A percentile compares a stretch with the other conserved stretches of the same genome.
These are phyloP conservation scores for Lipomyces lipofer DNA, from an alignment of 805 yeast species.

Conservation along the genomic window DNA sequence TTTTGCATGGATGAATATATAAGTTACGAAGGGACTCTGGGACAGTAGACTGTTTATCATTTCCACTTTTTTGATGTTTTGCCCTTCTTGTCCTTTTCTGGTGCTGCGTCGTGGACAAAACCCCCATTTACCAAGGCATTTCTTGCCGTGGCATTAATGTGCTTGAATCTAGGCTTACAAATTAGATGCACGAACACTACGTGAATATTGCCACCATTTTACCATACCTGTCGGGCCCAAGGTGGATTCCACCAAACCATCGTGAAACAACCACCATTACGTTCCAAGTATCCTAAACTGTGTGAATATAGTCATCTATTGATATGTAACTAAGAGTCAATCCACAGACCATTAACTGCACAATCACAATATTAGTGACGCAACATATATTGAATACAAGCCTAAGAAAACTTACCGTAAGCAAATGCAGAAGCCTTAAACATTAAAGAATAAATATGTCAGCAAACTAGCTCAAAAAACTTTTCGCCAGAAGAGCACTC, in stretches of 20 bases:
- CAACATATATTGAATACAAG: neutral
- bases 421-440: conserved; percentile 30
- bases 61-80: conserved; percentile 14
- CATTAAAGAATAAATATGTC: too few species aligned
- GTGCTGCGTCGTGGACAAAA: conserved; percentile 40
- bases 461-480: neutral
- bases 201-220: neutral
- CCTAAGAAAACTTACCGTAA: conserved; percentile 28
- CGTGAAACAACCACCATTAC: conserved; percentile 83
- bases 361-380: neutral
- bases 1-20: too few species aligned
- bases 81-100: conserved; percentile 37
- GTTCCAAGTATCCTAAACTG: conserved; percentile 65
- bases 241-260: conserved; percentile 90
- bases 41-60: too few species aligned
- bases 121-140: conserved; percentile 72
- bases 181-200: neutral
- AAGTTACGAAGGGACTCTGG: too few species aligned
- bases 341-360: conserved; percentile 26
- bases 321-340: conserved; percentile 39
- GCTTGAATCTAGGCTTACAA: conserved; percentile 62
- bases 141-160: conserved; percentile 84
- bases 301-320: neutral
- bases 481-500: conserved; percentile 30
- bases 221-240: conserved; percentile 72